Base-by-base conservation (phyloP, 345 rosid genomes). In the Arabidopsis thaliana region DNA sequence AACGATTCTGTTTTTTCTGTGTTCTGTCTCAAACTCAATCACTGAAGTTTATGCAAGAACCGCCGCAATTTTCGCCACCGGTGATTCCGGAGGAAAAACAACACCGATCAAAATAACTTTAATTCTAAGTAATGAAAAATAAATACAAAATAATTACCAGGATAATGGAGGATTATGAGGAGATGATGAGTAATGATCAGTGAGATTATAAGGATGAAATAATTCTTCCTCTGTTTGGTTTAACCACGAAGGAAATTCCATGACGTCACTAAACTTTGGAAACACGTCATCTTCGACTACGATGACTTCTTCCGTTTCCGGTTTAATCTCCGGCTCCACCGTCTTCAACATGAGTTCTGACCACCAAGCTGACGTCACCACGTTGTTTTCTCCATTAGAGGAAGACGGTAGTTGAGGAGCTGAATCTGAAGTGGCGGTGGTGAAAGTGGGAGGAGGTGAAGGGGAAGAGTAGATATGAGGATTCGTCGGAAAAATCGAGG, bases 211-310 rank as follows among this genome's bases (percentile, higher is more conserved):
- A 71, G 86, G 94, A 45, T 85, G 93, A 76, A 89, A 78, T 75
- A 85, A 80, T 74, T 81, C 83, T 71, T 81, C 84, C 4, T 90
- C 96, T 33, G 82, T 84, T 76, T 83, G 79, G 69, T 85, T 90
- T 88, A 91, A 46, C 98, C 98, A 94, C 24, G 90, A 59, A 25
- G 98, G 95, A 51, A 88, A 87, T 52, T 91, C 96, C 96, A 90
- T 88, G 75, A 85, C 84, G 75, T 84, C 87, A 74, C 85, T 89
- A 49, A 92, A 81, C 22, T 85, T 91, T n/a, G 84, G 86, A 76
- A 73, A 87, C 8, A 79, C 87, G 80, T 78, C 93, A 76, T 83
- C 77, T 57, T 85, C 28, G 78, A 84, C 74, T 8, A 16, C 36
- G 51, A 82, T 70, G 65, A 46, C 60, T 84, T 91, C 88, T 59